Evolutionary conservation across 352 stramenopile genomes (phyloP).

Genomic region (Phytophthora europaea): DNA sequence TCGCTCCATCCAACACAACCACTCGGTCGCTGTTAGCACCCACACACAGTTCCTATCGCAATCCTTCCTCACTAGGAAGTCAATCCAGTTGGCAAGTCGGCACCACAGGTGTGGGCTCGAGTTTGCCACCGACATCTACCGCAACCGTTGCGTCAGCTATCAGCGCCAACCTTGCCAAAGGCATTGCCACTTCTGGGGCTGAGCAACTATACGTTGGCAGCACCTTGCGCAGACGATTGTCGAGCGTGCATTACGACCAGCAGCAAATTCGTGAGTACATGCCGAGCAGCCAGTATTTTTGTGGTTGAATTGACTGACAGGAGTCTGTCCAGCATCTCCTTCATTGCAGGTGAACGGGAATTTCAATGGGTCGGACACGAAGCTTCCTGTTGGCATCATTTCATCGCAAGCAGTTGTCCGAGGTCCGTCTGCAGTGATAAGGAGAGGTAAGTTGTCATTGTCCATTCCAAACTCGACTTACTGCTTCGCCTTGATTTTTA

Average conservation of each 20-base stretch:
- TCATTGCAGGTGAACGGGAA: constrained; percentile 28
- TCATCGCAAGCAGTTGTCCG: constrained; percentile 62
- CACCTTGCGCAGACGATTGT: constrained; percentile 52
- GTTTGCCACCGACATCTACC: constrained; percentile 40
- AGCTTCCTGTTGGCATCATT: constrained; percentile 51
- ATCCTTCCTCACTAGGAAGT: constrained; percentile 20
- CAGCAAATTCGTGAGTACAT: constrained; percentile 40
- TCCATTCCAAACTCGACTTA: not conserved
- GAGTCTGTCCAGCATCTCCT: constrained; percentile 16
- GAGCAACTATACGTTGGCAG: constrained; percentile 52
- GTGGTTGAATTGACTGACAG: constrained; percentile 4
- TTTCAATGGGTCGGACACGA: constrained; percentile 18
- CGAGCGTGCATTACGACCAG: constrained; percentile 70
- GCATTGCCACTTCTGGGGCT: constrained; percentile 6
- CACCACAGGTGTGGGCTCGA: not conserved
- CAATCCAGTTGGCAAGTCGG: constrained; percentile 38
- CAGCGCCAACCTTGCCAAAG: constrained; percentile 30
- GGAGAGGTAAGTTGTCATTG: constrained; percentile 35
- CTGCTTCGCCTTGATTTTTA: not conserved
- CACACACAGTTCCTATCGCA: constrained; percentile 24
- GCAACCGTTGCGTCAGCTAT: constrained; percentile 65
- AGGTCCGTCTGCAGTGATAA: constrained; percentile 31
- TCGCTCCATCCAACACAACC: constrained; percentile 58
- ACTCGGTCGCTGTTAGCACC: constrained; percentile 49
- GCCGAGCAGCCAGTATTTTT: not conserved